phyloP scores from a whole-genome alignment of 2,329 filamentous ascomycete species.

The Alternaria sp. region DNA sequence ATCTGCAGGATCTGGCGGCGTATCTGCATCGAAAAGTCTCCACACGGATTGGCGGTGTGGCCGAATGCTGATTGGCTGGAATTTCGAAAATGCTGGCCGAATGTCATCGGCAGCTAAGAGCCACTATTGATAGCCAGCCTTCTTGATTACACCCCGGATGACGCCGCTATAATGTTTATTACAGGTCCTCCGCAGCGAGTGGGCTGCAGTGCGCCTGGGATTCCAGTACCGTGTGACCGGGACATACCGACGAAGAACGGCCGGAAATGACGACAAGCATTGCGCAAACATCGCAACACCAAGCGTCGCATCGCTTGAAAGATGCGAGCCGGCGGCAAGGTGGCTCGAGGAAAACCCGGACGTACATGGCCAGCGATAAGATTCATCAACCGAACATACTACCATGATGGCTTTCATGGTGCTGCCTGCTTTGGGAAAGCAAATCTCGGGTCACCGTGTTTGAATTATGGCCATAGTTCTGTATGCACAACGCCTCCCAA shows the following conservation, averaged over 20 bases:
- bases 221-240: not conserved
- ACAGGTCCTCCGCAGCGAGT: not conserved
- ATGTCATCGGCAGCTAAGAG: slow-evolving; percentile 27
- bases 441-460: slow-evolving; percentile 8
- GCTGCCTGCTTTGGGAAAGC: not conserved
- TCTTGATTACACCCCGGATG: slow-evolving; percentile 23
- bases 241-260: not conserved
- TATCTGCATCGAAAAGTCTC: slow-evolving; percentile 37
- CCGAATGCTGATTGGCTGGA: slow-evolving; percentile 40
- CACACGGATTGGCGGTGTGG: slow-evolving; percentile 48
- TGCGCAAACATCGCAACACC: slow-evolving; percentile 4
- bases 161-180: slow-evolving; percentile 11
- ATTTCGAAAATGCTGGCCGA: slow-evolving; percentile 35
- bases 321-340: slow-evolving; percentile 5
- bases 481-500: slow-evolving; percentile 14
- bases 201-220: not conserved
- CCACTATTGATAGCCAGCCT: slow-evolving; percentile 27
- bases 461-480: slow-evolving; percentile 6
- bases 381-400: slow-evolving; percentile 15
- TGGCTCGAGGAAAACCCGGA: slow-evolving; percentile 8
- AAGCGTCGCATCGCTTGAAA: not conserved
- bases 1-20: slow-evolving; percentile 37
- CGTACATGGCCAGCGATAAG: not conserved
- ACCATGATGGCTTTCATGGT: not conserved
- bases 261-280: slow-evolving; percentile 4